These are phyloP conservation scores for Leishmania major DNA, from an alignment of 208 protist species.

Conservation along the genomic window DNA sequence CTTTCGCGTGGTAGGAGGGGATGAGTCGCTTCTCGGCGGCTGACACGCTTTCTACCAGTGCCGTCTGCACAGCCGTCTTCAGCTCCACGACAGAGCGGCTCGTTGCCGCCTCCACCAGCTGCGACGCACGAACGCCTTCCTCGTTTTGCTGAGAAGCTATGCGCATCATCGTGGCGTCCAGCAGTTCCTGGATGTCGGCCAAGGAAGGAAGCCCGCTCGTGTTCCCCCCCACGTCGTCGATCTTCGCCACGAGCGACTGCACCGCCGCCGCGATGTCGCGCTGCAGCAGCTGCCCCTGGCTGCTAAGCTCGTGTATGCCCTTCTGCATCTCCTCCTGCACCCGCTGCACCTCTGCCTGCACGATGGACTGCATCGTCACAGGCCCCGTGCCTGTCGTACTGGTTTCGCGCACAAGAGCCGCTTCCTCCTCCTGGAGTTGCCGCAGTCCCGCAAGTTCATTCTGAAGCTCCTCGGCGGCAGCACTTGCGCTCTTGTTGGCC, in stretches of 20 bases:
- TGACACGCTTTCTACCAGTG: conserved; percentile 12
- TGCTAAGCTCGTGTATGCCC: conserved; percentile 1
- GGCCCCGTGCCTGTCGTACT: not conserved
- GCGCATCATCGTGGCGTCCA: conserved; percentile 24
- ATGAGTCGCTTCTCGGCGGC: conserved; percentile 18
- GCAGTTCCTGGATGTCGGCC: conserved; percentile 31
- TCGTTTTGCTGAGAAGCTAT: conserved; percentile 12
- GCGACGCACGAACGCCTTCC: conserved; percentile 2
- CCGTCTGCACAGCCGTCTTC: conserved; percentile 19
- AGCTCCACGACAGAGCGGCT: conserved; percentile 9
- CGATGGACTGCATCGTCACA: conserved; percentile 22
- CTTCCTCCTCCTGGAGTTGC: conserved; percentile 24
- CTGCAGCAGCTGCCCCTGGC: conserved; percentile 4
- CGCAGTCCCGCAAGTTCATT: conserved; percentile 19
- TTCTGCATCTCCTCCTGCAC: conserved; percentile 14
- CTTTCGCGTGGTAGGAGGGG: conserved; percentile 19
- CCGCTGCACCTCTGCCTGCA: conserved; percentile 16
- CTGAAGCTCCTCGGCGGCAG: conserved; percentile 1
- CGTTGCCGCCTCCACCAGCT: conserved; percentile 19
- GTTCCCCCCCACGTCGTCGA: conserved; percentile 15
- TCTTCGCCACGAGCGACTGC: conserved; percentile 6
- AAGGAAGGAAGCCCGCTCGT: conserved; percentile 15
- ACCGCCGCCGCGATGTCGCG: conserved; percentile 4
- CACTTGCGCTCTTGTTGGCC: not conserved
- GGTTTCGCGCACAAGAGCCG: conserved; percentile 14